Evolutionary conservation across 148 eudicot genomes (phyloP).

Genomic region (Rhododendron kiyosumense): DNA sequence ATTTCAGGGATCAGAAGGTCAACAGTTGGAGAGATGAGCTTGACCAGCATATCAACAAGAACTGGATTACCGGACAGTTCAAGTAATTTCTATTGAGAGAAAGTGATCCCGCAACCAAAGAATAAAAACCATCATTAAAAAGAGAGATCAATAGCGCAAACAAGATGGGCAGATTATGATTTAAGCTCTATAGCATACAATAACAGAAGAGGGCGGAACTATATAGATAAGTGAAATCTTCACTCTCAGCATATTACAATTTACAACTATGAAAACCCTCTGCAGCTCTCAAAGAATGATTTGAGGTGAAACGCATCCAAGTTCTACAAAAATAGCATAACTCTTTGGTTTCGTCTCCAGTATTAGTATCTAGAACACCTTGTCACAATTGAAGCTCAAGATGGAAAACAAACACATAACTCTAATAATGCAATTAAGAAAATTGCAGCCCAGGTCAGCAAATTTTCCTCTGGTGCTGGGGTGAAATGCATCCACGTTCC

Average conservation of each 20-base stretch:
- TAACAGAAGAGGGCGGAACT: not conserved
- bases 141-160: not conserved
- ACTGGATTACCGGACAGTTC: not conserved
- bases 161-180: not conserved
- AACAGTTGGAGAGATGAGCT: not conserved
- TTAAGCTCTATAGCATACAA: not conserved
- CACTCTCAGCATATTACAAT: not conserved
- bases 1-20: not conserved
- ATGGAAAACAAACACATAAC: not conserved
- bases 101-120: not conserved
- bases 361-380: not conserved
- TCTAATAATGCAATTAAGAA: not conserved
- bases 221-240: not conserved
- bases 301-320: conserved; percentile 1
- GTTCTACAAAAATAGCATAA: not conserved
- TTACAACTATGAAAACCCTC: not conserved
- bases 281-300: not conserved
- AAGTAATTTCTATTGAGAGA: not conserved
- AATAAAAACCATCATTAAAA: not conserved
- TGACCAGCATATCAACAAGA: not conserved
- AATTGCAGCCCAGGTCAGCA: not conserved
- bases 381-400: not conserved
- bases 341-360: not conserved
- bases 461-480: conserved; percentile 1
- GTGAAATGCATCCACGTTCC: conserved; percentile 26